phyloP scores from a whole-genome alignment of 306 rosid species.

The Castanea sativa region DNA sequence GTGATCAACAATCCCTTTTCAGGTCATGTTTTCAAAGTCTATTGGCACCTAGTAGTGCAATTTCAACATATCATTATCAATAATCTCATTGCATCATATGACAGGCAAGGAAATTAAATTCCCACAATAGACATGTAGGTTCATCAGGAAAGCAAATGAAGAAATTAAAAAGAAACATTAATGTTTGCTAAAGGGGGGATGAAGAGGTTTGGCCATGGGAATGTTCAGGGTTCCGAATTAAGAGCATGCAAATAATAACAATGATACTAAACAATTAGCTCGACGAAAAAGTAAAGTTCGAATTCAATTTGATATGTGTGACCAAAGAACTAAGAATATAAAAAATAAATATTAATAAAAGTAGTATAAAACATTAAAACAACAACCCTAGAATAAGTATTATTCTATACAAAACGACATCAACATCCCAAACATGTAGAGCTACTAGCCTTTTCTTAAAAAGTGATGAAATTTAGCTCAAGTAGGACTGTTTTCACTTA shows the following conservation, averaged over 20 bases:
- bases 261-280: not conserved
- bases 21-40: slow-evolving; percentile 19
- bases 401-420: too few species aligned
- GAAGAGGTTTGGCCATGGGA: not conserved
- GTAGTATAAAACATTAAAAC: too few species aligned
- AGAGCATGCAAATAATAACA: not conserved
- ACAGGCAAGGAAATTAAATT: not conserved
- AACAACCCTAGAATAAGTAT: too few species aligned
- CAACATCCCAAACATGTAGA: too few species aligned
- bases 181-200: not conserved
- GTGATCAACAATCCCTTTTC: slow-evolving; percentile 41
- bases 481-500: not conserved
- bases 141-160: not conserved
- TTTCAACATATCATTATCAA: not conserved
- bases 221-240: not conserved
- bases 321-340: too few species aligned
- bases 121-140: not conserved
- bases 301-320: not conserved
- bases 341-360: too few species aligned
- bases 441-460: not conserved
- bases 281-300: not conserved
- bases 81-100: slow-evolving; percentile 3
- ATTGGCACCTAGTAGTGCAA: slow-evolving; percentile 8
- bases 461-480: not conserved
- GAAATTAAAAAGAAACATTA: not conserved